phyloP scores from a whole-genome alignment of 192 early-diverging fungal genomes.

The Polychytrium aggregatum region DNA sequence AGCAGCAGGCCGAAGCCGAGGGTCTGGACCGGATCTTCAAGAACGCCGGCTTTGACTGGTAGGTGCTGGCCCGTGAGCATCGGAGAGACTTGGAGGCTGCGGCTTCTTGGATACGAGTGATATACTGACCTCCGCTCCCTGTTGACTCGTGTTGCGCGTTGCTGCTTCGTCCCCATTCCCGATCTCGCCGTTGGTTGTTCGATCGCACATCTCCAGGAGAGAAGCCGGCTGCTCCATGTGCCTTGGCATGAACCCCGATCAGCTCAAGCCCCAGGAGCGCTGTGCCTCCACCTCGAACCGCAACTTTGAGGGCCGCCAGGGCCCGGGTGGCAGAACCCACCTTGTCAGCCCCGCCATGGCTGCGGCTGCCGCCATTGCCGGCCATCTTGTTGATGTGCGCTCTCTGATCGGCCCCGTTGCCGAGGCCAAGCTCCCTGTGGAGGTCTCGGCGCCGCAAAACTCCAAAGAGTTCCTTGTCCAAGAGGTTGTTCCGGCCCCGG shows the following conservation, averaged over 20 bases:
- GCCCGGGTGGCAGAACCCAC: constrained; percentile 55
- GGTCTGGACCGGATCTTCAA: constrained; percentile 56
- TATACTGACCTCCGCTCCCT: no score
- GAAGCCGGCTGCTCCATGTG: constrained; percentile 64
- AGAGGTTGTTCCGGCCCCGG: constrained; percentile 11
- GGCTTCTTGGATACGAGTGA: no score
- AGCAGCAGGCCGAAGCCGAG: constrained; percentile 58
- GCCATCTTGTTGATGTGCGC: constrained; percentile 49
- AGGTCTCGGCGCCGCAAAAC: constrained; percentile 20
- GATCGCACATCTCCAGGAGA: constrained; percentile 33
- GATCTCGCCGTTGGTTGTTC: no score
- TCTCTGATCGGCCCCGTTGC: constrained; percentile 12
- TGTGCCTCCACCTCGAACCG: constrained; percentile 65
- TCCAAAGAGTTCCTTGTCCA: constrained; percentile 23
- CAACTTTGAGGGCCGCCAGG: constrained; percentile 65
- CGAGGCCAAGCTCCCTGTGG: constrained; percentile 13
- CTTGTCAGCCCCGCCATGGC: constrained; percentile 57
- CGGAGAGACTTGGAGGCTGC: no score
- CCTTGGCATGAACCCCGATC: constrained; percentile 65
- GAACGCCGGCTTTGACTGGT: constrained; percentile 63
- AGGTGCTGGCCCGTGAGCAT: no score
- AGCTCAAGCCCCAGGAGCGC: constrained; percentile 52
- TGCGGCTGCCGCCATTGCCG: constrained; percentile 55
- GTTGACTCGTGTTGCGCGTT: no score
- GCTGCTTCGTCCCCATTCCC: no score